Evolutionary conservation across 192 early-diverging fungal species (phyloP).

Genomic region (Podila epigama): DNA sequence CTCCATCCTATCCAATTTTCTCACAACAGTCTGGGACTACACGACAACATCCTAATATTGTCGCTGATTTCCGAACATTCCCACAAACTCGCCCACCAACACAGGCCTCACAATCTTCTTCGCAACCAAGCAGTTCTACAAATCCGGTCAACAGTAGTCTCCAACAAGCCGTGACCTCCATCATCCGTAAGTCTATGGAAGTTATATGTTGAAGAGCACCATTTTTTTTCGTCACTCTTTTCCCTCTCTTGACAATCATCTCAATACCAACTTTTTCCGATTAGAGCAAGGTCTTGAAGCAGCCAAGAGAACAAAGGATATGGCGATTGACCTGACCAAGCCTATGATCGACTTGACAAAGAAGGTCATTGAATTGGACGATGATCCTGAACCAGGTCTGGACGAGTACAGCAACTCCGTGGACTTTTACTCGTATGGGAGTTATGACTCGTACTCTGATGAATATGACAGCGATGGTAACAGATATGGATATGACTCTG

Average conservation of each 20-base stretch:
- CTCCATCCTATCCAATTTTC: neutral
- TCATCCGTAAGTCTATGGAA: no score
- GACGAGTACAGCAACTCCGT: neutral
- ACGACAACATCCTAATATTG: neutral
- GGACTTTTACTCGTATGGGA: neutral
- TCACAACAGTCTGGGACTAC: neutral
- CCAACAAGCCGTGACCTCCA: no score
- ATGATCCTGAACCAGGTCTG: slow-evolving; percentile 7
- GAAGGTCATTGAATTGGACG: slow-evolving; percentile 16
- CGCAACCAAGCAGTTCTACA: neutral
- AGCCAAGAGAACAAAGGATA: neutral
- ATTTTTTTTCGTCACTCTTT: no score
- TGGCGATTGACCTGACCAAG: slow-evolving; percentile 10
- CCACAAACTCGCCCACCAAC: neutral
- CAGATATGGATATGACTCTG: slow-evolving; percentile 4
- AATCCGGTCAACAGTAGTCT: neutral
- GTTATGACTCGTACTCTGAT: neutral
- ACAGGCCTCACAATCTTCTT: no score
- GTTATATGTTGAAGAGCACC: no score
- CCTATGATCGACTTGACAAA: slow-evolving; percentile 33
- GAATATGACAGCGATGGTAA: neutral
- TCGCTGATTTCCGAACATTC: neutral
- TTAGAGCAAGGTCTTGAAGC: slow-evolving; percentile 1
- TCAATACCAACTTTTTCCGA: neutral
- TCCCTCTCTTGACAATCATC: no score